phyloP scores from a whole-genome alignment of 371 early-diverging fungal species.

The Entomophthora muscae region DNA sequence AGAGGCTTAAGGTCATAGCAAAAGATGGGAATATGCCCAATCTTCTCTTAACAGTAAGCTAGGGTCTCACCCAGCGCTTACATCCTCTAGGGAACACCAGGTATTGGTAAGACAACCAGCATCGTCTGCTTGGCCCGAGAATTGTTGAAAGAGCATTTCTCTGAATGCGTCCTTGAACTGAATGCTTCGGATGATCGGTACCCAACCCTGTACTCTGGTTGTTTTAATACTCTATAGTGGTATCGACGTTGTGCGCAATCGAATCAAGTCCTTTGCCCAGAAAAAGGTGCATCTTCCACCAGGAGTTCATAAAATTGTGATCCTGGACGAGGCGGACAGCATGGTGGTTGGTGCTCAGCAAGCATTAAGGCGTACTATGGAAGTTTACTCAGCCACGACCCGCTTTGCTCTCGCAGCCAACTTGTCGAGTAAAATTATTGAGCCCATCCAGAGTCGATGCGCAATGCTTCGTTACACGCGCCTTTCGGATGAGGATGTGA shows the following conservation, averaged over 20 bases:
- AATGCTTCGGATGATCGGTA: conserved; percentile 99
- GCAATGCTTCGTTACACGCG: conserved; percentile 82
- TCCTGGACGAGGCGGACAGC: conserved; percentile 97
- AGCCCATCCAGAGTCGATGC: conserved; percentile 97
- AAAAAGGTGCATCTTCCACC: conserved; percentile 85
- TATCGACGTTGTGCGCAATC: conserved; percentile 94
- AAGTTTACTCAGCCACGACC: conserved; percentile 84
- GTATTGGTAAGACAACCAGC: conserved; percentile 98
- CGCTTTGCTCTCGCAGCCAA: conserved; percentile 98
- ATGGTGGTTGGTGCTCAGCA: conserved; percentile 93
- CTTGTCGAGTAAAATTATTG: conserved; percentile 91
- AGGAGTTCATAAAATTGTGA: conserved; percentile 87
- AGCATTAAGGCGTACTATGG: conserved; percentile 94
- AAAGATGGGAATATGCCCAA: conserved; percentile 92
- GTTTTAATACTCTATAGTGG: conserved; percentile 39
- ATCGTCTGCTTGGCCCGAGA: conserved; percentile 82
- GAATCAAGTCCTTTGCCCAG: conserved; percentile 96
- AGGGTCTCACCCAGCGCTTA: neutral
- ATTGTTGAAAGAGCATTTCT: conserved; percentile 61
- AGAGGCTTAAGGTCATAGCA: conserved; percentile 71
- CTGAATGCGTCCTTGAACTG: conserved; percentile 84
- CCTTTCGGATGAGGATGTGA: conserved; percentile 57
- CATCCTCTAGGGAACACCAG: conserved; percentile 68
- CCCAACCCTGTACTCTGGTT: neutral
- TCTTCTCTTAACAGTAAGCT: conserved; percentile 72